Evolutionary conservation across 352 stramenopile genomes (phyloP), one percentile per base, ranked within the genome.

Genomic region (Thalassiosira livingstoniorum): DNA sequence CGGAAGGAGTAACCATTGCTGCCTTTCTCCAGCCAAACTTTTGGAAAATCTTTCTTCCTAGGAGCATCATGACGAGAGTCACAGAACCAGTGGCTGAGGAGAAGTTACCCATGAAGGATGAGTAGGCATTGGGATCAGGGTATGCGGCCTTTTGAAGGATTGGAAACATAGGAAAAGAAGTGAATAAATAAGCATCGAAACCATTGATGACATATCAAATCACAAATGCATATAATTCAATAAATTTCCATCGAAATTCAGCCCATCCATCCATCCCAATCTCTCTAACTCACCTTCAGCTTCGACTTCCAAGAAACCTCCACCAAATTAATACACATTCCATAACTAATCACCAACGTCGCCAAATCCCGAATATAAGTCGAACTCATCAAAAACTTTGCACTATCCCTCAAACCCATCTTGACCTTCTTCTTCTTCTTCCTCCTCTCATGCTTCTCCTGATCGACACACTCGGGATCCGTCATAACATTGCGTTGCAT

Each of bases 261-360:
- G 21, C 42, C 5, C 23, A n/a, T 15, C 57, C 23, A 55, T 21
- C n/a, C n/a, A 65, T 27, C 43, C 3, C 2, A 55, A 54, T 21
- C 2, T 29, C 34, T 66, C 79, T 31, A 2, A 32, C 51, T 62
- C 32, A 74, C 65, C 86, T 97, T 97, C 0, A 97, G 70, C 75
- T 97, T 96, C 15, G 88, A 84, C 88, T 97, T 97, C 95, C 95
- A 97, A 21, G 90, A 95, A 11, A 95, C 92, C 84, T 97, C 95
- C 1, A 97, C 94, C 80, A 97, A 95, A 86, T 97, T 97, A 83
- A 97, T 97, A 47, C 91, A 95, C 92, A 97, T 95, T 69, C 95
- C 95, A 77, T 97, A 97, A 43, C 86, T 91, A 55, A 97, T 95
- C 3, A 97, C 94, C 11, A 97, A 78, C 27, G 87, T 92, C 1